A percentile compares a stretch with the other conserved stretches of the same genome.
These are phyloP conservation scores for Malus hybrid DNA, from an alignment of 331 rosid genomes.

Conservation along the genomic window DNA sequence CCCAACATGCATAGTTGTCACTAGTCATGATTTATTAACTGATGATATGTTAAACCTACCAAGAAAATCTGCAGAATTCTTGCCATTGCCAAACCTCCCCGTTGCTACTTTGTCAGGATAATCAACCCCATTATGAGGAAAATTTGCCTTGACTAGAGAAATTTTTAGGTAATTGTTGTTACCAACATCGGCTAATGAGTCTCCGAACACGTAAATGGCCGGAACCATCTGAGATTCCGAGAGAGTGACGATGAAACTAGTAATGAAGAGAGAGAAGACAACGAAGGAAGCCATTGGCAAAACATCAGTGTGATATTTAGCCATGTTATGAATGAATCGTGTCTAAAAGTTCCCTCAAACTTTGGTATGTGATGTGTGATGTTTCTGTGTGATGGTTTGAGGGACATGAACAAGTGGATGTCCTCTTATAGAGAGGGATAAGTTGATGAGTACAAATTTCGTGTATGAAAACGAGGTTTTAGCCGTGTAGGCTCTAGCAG, in stretches of 20 bases:
- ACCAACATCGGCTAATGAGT: slow-evolving; percentile 32
- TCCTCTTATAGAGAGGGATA: background rate
- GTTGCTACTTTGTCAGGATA: no score
- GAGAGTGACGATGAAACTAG: background rate
- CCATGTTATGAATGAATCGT: background rate
- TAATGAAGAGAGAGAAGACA: background rate
- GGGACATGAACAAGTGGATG: background rate
- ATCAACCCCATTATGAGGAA: background rate
- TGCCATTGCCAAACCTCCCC: slow-evolving; percentile 33
- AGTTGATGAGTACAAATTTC: background rate
- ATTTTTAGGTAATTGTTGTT: slow-evolving; percentile 22
- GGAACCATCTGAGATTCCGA: slow-evolving; percentile 18
- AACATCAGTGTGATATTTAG: background rate
- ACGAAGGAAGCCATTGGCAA: background rate
- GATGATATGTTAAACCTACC: slow-evolving; percentile 10
- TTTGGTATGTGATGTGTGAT: background rate
- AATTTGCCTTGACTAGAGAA: slow-evolving; percentile 23
- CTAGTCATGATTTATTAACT: background rate
- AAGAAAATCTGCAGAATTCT: slow-evolving; percentile 32
- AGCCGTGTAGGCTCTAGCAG: background rate
- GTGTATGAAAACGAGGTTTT: background rate
- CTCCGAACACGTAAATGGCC: slow-evolving; percentile 30
- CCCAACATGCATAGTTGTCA: background rate
- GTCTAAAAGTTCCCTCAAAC: background rate
- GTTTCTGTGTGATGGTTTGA: background rate